phyloP scores from a whole-genome alignment of 2,329 filamentous ascomycete genomes.

The Xylaria polymorpha region DNA sequence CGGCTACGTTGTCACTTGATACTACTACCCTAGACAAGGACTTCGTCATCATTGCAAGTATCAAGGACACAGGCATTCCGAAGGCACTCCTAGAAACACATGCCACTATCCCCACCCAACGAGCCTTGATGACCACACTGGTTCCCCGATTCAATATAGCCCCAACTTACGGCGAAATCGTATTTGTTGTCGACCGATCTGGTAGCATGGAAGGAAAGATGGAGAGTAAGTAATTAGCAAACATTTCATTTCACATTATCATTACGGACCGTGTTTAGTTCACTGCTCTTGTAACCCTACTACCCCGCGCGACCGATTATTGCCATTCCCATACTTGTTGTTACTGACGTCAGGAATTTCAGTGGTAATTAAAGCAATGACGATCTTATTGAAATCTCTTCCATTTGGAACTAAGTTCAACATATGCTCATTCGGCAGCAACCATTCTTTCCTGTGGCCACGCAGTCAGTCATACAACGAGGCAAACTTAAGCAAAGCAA shows the following conservation, averaged over 20 bases:
- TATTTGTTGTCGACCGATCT: constrained; percentile 37
- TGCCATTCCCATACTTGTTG: not conserved
- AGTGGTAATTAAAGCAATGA: constrained; percentile 34
- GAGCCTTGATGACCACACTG: constrained; percentile 34
- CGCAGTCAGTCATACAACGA: constrained; percentile 31
- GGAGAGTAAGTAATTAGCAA: constrained; percentile 17
- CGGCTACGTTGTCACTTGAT: constrained; percentile 32
- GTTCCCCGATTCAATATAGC: constrained; percentile 35
- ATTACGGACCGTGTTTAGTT: not conserved
- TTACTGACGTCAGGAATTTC: constrained; percentile 1
- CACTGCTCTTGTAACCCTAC: not conserved
- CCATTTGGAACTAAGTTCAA: constrained; percentile 34
- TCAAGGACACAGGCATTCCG: constrained; percentile 26
- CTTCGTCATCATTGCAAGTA: constrained; percentile 32
- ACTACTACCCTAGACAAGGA: constrained; percentile 23
- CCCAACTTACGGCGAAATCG: constrained; percentile 28
- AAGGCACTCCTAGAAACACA: constrained; percentile 38
- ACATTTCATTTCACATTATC: not conserved
- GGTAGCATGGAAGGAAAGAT: constrained; percentile 31
- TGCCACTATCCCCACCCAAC: constrained; percentile 24
- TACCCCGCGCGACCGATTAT: not conserved
- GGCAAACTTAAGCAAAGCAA: constrained; percentile 19
- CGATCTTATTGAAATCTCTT: constrained; percentile 33
- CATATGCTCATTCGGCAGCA: constrained; percentile 34
- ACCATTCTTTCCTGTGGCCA: constrained; percentile 32